Evolutionary conservation across 805 yeast species (phyloP).

Genomic region (Hanseniaspora guilliermondii): DNA sequence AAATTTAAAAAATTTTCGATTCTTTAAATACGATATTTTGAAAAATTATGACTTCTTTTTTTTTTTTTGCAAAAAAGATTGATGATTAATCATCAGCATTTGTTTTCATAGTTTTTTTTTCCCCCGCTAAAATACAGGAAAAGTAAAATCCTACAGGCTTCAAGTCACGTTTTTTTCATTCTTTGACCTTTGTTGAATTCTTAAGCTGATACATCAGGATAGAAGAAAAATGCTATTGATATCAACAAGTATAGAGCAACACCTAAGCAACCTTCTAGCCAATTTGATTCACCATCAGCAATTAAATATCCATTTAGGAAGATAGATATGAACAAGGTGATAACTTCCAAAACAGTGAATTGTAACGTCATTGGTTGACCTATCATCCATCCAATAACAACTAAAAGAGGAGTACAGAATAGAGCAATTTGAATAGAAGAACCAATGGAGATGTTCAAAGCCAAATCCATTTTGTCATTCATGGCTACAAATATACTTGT

Average conservation of each 20-base stretch:
- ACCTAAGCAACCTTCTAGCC: conserved; percentile 94
- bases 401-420: conserved; percentile 92
- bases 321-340: conserved; percentile 78
- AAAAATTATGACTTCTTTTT: too few relatives aligned
- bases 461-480: conserved; percentile 94
- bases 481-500: conserved; percentile 91
- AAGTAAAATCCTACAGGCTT: not conserved
- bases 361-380: conserved; percentile 86
- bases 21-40: too few relatives aligned
- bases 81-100: not conserved
- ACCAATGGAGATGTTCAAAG: conserved; percentile 93
- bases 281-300: conserved; percentile 87
- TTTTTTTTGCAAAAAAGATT: too few relatives aligned
- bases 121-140: not conserved
- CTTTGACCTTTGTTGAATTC: not conserved
- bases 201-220: conserved; percentile 45
- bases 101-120: not conserved
- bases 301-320: conserved; percentile 77
- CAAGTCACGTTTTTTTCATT: not conserved
- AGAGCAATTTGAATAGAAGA: conserved; percentile 90
- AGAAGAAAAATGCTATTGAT: conserved; percentile 79
- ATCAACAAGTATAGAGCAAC: conserved; percentile 74
- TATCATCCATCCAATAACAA: conserved; percentile 81
- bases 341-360: conserved; percentile 88
- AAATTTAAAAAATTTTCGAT: too few relatives aligned